Evolutionary conservation across 2,329 filamentous ascomycete genomes (phyloP).

Genomic region (Graphilbum ipis-grandicollis): DNA sequence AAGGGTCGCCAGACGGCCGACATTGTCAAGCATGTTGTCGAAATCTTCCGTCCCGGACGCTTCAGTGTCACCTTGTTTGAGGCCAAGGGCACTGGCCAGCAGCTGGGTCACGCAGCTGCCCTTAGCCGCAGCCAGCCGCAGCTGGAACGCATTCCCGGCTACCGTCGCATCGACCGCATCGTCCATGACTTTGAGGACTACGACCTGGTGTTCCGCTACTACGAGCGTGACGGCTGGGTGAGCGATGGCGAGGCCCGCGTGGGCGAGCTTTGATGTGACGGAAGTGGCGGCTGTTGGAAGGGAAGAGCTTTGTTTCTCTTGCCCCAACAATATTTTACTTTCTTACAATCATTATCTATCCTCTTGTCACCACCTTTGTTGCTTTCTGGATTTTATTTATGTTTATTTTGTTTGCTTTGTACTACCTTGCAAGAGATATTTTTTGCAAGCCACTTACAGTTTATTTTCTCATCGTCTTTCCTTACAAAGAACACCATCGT

Average conservation of each 20-base stretch:
- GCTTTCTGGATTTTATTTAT: no score
- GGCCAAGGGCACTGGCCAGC: slow-evolving; percentile 40
- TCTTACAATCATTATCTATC: not conserved
- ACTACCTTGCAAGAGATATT: no score
- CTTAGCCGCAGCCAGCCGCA: slow-evolving; percentile 27
- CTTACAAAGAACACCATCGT: no score
- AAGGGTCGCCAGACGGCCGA: slow-evolving; percentile 77
- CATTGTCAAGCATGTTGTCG: slow-evolving; percentile 82
- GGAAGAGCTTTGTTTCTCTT: no score
- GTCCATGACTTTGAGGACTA: slow-evolving; percentile 97
- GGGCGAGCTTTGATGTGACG: slow-evolving; percentile 24
- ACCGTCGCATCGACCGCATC: slow-evolving; percentile 80
- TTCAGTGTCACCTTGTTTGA: slow-evolving; percentile 97
- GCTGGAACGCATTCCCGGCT: slow-evolving; percentile 70
- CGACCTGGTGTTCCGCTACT: slow-evolving; percentile 91
- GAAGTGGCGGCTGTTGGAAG: no score
- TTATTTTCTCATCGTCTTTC: no score
- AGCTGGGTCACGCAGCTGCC: slow-evolving; percentile 9
- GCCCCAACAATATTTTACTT: not conserved
- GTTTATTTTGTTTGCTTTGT: no score
- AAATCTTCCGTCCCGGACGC: slow-evolving; percentile 92
- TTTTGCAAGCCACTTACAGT: no score
- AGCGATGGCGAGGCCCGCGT: slow-evolving; percentile 34
- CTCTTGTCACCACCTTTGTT: no score
- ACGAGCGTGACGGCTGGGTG: slow-evolving; percentile 70